These are phyloP conservation scores for Zygosaccharomyces pseudobailii DNA, from an alignment of 1,139 yeast genomes.

Conservation along the genomic window DNA sequence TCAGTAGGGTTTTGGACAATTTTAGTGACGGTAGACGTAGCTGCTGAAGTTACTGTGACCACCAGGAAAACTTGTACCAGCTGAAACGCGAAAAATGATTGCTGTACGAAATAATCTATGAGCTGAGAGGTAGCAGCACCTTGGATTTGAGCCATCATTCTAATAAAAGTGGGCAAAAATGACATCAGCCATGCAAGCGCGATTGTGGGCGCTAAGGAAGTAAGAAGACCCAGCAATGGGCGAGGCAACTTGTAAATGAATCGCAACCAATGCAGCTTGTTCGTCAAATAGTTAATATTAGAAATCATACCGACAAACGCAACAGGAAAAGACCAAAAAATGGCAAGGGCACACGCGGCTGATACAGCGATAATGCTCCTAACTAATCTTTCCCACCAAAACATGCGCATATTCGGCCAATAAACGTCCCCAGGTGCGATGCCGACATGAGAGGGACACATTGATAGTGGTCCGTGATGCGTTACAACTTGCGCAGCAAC, in stretches of 20 bases:
- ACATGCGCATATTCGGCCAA: slow-evolving; percentile 80
- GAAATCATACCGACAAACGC: slow-evolving; percentile 94
- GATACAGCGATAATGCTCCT: slow-evolving; percentile 56
- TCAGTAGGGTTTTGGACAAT: slow-evolving; percentile 59
- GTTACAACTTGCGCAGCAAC: slow-evolving; percentile 79
- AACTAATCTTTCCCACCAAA: slow-evolving; percentile 77
- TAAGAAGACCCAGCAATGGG: slow-evolving; percentile 68
- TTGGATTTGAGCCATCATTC: slow-evolving; percentile 57
- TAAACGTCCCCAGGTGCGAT: slow-evolving; percentile 76
- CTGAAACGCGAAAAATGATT: slow-evolving; percentile 66
- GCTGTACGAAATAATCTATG: slow-evolving; percentile 70
- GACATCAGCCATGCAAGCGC: slow-evolving; percentile 80
- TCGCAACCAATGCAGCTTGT: slow-evolving; percentile 60
- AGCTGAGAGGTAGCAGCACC: slow-evolving; percentile 63
- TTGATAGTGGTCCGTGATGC: slow-evolving; percentile 59
- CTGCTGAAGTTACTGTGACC: slow-evolving; percentile 67
- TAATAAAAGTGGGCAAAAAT: slow-evolving; percentile 66
- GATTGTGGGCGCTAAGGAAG: slow-evolving; percentile 82
- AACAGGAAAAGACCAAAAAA: slow-evolving; percentile 93
- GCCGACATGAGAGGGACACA: slow-evolving; percentile 60
- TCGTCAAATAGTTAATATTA: slow-evolving; percentile 67
- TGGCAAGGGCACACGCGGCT: slow-evolving; percentile 56
- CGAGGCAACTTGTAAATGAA: slow-evolving; percentile 69
- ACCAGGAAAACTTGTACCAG: slow-evolving; percentile 68
- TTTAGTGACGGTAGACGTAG: slow-evolving; percentile 65